Evolutionary conservation across 1,139 yeast species (phyloP).

Genomic region (Lodderomyces metapsilosis): DNA sequence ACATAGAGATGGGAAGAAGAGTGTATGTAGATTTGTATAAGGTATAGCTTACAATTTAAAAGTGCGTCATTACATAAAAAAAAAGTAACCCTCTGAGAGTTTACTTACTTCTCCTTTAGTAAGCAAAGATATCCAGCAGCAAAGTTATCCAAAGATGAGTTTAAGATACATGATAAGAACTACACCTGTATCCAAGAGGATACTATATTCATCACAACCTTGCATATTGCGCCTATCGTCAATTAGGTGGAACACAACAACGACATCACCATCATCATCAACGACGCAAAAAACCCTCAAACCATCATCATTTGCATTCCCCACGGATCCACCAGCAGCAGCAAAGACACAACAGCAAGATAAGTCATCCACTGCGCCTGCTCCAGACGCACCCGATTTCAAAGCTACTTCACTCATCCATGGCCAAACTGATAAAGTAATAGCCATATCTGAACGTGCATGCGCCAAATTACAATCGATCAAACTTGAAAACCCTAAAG

Average conservation of each 20-base stretch:
- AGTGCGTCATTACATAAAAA: too few relatives aligned
- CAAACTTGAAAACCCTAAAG: slow-evolving; percentile 53
- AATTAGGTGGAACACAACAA: slow-evolving; percentile 7
- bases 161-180: background rate
- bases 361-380: too few relatives aligned
- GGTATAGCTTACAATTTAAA: too few relatives aligned
- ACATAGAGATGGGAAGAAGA: background rate
- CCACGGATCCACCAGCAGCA: slow-evolving; percentile 15
- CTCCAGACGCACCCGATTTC: too few relatives aligned
- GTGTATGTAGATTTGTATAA: background rate
- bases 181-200: background rate
- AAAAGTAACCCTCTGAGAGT: background rate
- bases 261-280: slow-evolving; percentile 1
- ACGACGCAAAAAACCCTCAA: slow-evolving; percentile 21
- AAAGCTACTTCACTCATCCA: slow-evolving; percentile 28
- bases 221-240: background rate
- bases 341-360: slow-evolving; percentile 13
- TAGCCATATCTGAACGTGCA: slow-evolving; percentile 44
- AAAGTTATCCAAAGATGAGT: slow-evolving; percentile 1
- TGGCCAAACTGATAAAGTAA: slow-evolving; percentile 35
- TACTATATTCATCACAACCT: background rate
- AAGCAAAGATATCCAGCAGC: too few relatives aligned
- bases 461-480: slow-evolving; percentile 54
- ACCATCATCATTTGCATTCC: slow-evolving; percentile 27
- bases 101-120: background rate